Base-by-base conservation (phyloP, 306 rosid genomes). In the Malus fusca region DNA sequence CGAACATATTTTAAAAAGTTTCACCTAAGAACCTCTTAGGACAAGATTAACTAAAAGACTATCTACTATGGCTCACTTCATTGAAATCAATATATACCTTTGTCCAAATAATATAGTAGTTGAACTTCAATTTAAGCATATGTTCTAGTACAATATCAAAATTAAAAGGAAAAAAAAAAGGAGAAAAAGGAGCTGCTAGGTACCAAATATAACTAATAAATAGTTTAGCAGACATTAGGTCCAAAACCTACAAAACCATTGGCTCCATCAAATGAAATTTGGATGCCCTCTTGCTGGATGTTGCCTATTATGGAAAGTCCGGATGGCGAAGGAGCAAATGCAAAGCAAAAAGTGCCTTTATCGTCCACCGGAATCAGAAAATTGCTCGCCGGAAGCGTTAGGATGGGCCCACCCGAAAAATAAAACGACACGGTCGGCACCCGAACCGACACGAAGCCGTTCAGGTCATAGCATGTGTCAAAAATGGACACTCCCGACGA, bases 181-280 rank as follows among this genome's bases (percentile, higher is more conserved):
- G 19, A 14, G 19, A 46, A 48, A 48, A 48, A 17, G 55, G 8
- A 5, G 21, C 21, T n/a, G 21, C 55, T 22, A 22, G 63, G 63
- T 11, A 58, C 30, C 17, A 59, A 11, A 23, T 22, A 55, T 21
- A 55, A 55, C 10, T 22, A 58, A 55, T 6, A 58, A 9, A 17
- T 17, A 53, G 65, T 23, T 81, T 78, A 93, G 87, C 98, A 93
- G 3, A 91, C 88, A 77, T 83, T 79, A 61, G 97, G 98, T 43
- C 97, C 97, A 77, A 93, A 93, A 44, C 98, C 98, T 25, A 91
- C 86, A 84, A 89, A 91, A 60, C 97, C 98, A 85, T 88, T 90
- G 1, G 90, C 90, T 69, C 82, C 97, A 78, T 93, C 93, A 44
- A 93, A 30, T 9, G 98, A 91, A 77, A 91, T 84, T 72, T 93